phyloP scores from a whole-genome alignment of 768 basidiomycete species.

The Jaapia argillacea region DNA sequence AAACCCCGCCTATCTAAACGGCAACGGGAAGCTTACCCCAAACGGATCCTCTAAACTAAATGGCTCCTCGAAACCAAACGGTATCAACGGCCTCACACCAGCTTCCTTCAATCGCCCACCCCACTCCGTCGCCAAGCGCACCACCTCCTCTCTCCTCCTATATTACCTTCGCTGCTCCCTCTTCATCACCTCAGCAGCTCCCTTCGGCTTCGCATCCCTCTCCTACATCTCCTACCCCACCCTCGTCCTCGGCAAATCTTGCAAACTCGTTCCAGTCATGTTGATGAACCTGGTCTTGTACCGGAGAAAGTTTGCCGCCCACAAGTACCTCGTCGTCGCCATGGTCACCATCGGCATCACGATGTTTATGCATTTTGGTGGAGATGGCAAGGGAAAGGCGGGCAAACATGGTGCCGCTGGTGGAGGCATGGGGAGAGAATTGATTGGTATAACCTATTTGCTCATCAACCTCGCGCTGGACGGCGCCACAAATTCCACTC shows the following conservation, averaged over 20 bases:
- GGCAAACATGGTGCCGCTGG: slow-evolving; percentile 21
- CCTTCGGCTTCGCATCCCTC: slow-evolving; percentile 92
- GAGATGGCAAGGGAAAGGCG: slow-evolving; percentile 35
- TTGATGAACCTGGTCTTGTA: slow-evolving; percentile 96
- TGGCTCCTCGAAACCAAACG: too few species aligned
- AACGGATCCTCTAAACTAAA: too few species aligned
- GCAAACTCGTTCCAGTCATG: slow-evolving; percentile 98
- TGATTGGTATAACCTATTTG: slow-evolving; percentile 68
- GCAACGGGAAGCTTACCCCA: too few species aligned
- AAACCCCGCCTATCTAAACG: too few species aligned
- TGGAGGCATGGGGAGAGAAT: slow-evolving; percentile 35
- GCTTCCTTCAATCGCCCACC: too few species aligned
- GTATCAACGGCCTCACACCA: slow-evolving; percentile 28
- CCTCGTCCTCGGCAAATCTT: slow-evolving; percentile 97
- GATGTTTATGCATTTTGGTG: slow-evolving; percentile 86
- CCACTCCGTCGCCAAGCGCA: slow-evolving; percentile 19
- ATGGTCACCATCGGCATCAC: slow-evolving; percentile 90
- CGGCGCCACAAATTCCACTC: slow-evolving; percentile 90
- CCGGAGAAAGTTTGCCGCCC: slow-evolving; percentile 81
- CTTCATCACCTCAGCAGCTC: slow-evolving; percentile 85
- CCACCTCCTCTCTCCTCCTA: slow-evolving; percentile 44
- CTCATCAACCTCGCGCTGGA: slow-evolving; percentile 85
- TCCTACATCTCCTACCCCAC: slow-evolving; percentile 97
- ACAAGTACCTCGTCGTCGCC: slow-evolving; percentile 94
- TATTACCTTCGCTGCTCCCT: slow-evolving; percentile 77